Evolutionary conservation across 2,329 filamentous ascomycete species (phyloP).

Genomic region (Fusarium miscanthi): DNA sequence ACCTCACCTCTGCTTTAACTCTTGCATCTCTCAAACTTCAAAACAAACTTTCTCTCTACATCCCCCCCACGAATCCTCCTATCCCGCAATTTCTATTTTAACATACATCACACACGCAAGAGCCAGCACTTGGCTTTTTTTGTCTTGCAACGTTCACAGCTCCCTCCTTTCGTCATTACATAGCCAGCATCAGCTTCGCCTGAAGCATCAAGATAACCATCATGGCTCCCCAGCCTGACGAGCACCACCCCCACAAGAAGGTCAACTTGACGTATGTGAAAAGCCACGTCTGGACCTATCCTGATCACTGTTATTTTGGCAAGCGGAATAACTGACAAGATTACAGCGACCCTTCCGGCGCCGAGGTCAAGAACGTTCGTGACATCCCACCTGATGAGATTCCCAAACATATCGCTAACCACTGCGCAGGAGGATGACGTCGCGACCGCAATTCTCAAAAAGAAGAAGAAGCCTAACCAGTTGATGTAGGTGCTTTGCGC

Average conservation of each 20-base stretch:
- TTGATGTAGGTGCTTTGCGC: conserved; percentile 76
- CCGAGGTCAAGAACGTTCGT: conserved; percentile 84
- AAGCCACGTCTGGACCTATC: background rate
- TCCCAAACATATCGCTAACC: conserved; percentile 50
- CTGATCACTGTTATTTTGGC: background rate
- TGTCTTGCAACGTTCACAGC: conserved; percentile 22
- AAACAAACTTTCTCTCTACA: conserved; percentile 20
- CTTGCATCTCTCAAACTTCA: conserved; percentile 33
- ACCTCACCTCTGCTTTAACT: conserved; percentile 33
- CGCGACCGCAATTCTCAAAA: conserved; percentile 96
- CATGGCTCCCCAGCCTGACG: conserved; percentile 76
- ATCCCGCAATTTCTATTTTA: conserved; percentile 15
- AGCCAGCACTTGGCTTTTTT: conserved; percentile 38
- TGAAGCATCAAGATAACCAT: conserved; percentile 55
- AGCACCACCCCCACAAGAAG: conserved; percentile 73
- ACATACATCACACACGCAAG: conserved; percentile 6
- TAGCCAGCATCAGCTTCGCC: conserved; percentile 43
- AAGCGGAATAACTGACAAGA: conserved; percentile 51
- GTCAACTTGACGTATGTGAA: conserved; percentile 79
- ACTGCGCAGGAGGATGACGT: conserved; percentile 81
- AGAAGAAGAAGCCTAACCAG: conserved; percentile 99
- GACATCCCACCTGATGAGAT: conserved; percentile 32
- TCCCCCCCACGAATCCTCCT: background rate
- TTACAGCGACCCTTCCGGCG: conserved; percentile 85
- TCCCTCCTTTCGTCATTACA: conserved; percentile 41